These are phyloP conservation scores for Trichoderma cornu-damae DNA, from an alignment of 2,329 filamentous ascomycete genomes.

Conservation along the genomic window DNA sequence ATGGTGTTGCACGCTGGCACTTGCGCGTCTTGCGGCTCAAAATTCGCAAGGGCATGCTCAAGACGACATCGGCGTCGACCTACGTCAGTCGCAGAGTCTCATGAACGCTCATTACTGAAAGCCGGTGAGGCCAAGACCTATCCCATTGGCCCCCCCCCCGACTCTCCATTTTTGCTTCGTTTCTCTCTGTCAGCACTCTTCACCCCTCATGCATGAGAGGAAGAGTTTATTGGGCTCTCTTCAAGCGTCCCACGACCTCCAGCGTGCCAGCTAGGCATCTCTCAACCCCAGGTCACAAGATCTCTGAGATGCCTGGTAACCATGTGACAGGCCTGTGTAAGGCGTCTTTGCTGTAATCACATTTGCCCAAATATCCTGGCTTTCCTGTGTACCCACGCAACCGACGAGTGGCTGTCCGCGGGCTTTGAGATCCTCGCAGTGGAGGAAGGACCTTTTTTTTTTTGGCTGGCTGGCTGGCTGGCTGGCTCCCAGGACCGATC, in stretches of 20 bases:
- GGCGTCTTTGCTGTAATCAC: neutral
- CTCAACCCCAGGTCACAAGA: neutral
- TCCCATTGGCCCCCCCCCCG: neutral
- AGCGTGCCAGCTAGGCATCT: neutral
- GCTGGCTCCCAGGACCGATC: neutral
- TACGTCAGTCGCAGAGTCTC: conserved; percentile 19
- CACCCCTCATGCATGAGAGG: neutral
- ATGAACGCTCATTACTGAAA: conserved; percentile 6
- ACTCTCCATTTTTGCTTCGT: neutral
- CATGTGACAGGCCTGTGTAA: neutral
- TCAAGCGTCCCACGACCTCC: neutral
- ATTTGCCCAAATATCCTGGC: neutral
- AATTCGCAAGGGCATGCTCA: neutral
- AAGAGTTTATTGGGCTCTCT: neutral
- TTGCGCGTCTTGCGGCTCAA: conserved; percentile 13
- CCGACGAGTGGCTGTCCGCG: neutral
- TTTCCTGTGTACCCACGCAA: neutral
- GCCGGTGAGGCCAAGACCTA: conserved; percentile 1
- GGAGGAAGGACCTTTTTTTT: neutral
- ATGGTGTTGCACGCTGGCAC: neutral
- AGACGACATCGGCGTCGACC: conserved; percentile 15
- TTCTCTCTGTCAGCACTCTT: neutral
- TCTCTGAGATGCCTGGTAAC: neutral
- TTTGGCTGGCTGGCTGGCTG: no score
- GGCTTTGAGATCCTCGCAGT: neutral